Base-by-base conservation (phyloP, 164 flowering plant species). In the Berberis thunbergii region DNA sequence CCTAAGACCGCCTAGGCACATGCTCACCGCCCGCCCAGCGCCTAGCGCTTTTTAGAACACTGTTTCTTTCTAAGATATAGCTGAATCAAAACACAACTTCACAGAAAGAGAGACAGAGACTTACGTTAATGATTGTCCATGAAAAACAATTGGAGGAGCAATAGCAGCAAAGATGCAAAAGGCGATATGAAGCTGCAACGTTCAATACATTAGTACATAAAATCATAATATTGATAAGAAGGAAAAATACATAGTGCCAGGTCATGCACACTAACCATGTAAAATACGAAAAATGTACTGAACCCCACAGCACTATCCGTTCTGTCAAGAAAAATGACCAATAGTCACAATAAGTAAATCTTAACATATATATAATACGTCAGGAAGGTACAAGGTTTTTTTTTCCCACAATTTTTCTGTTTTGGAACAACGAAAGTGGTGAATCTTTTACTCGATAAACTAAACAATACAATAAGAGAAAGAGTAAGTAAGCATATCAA, bases 121-220 rank as follows among this genome's bases (percentile, higher is more conserved):
- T 91, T 82, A 94, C 99, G 97, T 85, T 64, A 94, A 78, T 67
- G 97, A 91, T 69, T 80, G 76, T 66, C 98, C 98, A 61, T 82
- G 79, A 70, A 94, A 94, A 67, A 94, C 84, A 67, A 94, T 75
- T 42, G 98, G 98, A 68, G 98, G 98, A 64, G 98, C 98, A 72
- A 94, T 87, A 43, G 98, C 93, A 76, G 98, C 97, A 80, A 91
- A 60, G 61, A 94, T 86, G 68, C 97, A 91, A 70, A 91, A 91
- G 1, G 78, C 88, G 64, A 94, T 81, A 67, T 94, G 98, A n/a
- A 94, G 46, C 98, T 94, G 91, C 79, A 81, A 43, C 48, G 63
- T 11, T 42, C 42, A 26, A 70, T 61, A 43, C 55, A n/a, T 62
- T 59, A 60, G 65, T 53, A 54, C 45, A 60, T 44, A 41, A 64